These are phyloP conservation scores for Phellopilus nigrolimitatus DNA, from an alignment of 1,284 basidiomycete species.

Conservation along the genomic window DNA sequence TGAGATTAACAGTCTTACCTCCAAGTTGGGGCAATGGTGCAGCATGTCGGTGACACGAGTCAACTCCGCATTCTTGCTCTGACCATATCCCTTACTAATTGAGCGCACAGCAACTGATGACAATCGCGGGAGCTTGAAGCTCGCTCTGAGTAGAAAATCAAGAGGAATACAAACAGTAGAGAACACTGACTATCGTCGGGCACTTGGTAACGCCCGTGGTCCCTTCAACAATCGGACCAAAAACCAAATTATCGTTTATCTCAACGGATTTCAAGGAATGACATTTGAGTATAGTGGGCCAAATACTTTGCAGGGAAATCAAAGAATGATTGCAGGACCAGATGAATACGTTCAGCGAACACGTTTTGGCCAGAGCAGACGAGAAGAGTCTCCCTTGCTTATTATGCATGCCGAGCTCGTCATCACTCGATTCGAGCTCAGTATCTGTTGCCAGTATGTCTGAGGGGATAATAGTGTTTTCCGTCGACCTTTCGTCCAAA, in stretches of 20 bases:
- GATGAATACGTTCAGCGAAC: constrained; percentile 41
- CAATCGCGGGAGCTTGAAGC: constrained; percentile 41
- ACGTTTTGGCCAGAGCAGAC: constrained; percentile 48
- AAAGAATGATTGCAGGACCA: constrained; percentile 62
- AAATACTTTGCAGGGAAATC: constrained; percentile 49
- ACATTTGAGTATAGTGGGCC: constrained; percentile 45
- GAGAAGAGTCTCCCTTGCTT: constrained; percentile 52
- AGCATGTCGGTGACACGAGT: constrained; percentile 45
- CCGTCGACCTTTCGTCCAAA: constrained; percentile 49
- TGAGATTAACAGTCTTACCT: constrained; percentile 32
- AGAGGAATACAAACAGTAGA: background rate
- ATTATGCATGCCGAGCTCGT: constrained; percentile 49
- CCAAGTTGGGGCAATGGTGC: constrained; percentile 50
- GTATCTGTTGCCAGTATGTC: constrained; percentile 48
- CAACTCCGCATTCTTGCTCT: constrained; percentile 47
- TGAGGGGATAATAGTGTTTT: constrained; percentile 37
- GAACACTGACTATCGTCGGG: constrained; percentile 28
- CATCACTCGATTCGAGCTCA: constrained; percentile 52
- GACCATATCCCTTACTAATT: constrained; percentile 49
- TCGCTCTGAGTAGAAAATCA: background rate
- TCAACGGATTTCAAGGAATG: constrained; percentile 42
- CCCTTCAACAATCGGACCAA: constrained; percentile 11
- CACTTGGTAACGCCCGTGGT: constrained; percentile 23
- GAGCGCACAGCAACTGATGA: constrained; percentile 44
- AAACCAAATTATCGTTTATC: constrained; percentile 40